Evolutionary conservation across 208 protist genomes (phyloP).

Genomic region (Wallacemonas sp.): DNA sequence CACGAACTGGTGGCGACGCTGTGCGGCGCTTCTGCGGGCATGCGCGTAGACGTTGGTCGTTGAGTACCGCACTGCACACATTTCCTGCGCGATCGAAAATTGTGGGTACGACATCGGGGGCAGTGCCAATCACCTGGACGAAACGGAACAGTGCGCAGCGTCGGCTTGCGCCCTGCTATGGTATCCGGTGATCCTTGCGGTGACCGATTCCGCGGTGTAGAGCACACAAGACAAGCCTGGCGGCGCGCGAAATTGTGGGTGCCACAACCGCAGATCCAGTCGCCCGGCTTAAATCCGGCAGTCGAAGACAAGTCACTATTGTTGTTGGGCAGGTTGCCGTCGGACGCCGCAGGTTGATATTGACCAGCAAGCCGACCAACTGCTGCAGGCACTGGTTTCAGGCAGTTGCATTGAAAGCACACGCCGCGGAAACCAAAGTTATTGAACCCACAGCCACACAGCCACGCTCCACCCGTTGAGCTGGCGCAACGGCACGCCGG

Average conservation of each 20-base stretch:
- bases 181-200: neutral
- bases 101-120: slow-evolving; percentile 31
- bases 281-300: slow-evolving; percentile 24
- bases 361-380: neutral
- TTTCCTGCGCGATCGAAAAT: slow-evolving; percentile 31
- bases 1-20: slow-evolving; percentile 6
- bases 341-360: neutral
- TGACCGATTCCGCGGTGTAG: neutral
- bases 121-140: slow-evolving; percentile 20
- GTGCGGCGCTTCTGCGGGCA: neutral
- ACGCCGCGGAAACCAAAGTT: slow-evolving; percentile 59
- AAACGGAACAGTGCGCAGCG: neutral
- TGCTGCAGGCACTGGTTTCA: slow-evolving; percentile 15
- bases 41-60: neutral
- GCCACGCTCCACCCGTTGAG: slow-evolving; percentile 30
- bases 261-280: slow-evolving; percentile 78
- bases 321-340: neutral
- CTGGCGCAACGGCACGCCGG: neutral
- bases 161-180: neutral
- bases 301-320: slow-evolving; percentile 14
- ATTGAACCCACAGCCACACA: slow-evolving; percentile 63
- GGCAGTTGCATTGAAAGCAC: slow-evolving; percentile 63
- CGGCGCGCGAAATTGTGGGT: slow-evolving; percentile 70
- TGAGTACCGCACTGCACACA: slow-evolving; percentile 28
- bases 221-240: slow-evolving; percentile 35